Evolutionary conservation across 331 rosid species (phyloP).

Genomic region (Rosa hybrid): DNA sequence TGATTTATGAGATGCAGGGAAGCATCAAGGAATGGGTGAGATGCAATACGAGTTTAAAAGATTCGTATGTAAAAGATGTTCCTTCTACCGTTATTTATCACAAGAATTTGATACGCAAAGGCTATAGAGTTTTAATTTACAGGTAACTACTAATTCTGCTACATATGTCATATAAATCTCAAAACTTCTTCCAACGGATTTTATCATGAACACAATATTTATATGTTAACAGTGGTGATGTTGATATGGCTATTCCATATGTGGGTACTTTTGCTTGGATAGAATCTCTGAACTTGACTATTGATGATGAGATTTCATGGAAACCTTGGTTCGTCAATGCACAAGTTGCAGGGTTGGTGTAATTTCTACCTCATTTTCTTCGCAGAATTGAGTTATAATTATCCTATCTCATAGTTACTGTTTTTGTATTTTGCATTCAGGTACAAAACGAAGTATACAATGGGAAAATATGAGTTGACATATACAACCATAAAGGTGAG

Average conservation of each 20-base stretch:
- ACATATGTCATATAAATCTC: too few relatives aligned
- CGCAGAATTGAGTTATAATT: too few relatives aligned
- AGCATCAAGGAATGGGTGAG: conserved; percentile 6
- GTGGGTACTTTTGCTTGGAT: conserved; percentile 11
- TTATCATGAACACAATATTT: not conserved
- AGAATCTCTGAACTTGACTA: not conserved
- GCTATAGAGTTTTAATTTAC: conserved; percentile 21
- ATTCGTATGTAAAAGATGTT: not conserved
- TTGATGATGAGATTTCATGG: not conserved
- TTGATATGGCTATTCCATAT: conserved; percentile 9
- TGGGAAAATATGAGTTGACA: not conserved
- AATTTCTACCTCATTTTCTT: not conserved
- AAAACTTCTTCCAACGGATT: not conserved
- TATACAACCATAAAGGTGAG: conserved; percentile 3
- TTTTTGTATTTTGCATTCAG: not conserved
- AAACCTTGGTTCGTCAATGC: conserved; percentile 11
- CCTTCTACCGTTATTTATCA: not conserved
- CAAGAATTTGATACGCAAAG: not conserved
- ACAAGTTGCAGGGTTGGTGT: conserved; percentile 20
- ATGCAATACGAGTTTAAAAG: not conserved
- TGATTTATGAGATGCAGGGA: conserved; percentile 4
- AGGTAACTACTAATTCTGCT: not conserved
- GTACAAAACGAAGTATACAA: not conserved
- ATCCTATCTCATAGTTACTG: conserved; percentile 24
- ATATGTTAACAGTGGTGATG: conserved; percentile 12